These are phyloP conservation scores for Penicillium longicatenatum DNA, from an alignment of 495 filamentous ascomycete genomes.

Conservation along the genomic window DNA sequence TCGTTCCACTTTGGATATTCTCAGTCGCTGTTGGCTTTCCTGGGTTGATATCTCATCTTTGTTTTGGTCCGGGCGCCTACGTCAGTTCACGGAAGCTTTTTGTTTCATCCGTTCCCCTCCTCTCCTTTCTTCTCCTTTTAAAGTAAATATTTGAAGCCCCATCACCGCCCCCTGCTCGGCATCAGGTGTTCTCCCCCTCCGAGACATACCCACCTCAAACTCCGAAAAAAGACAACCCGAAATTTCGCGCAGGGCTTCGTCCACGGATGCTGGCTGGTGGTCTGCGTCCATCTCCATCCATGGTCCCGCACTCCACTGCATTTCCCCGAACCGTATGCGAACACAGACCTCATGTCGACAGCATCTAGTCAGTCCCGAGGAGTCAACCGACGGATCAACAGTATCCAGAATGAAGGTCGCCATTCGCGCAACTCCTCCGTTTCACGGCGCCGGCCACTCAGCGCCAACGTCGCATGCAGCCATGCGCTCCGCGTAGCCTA, in stretches of 20 bases:
- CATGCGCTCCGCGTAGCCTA: constrained; percentile 91
- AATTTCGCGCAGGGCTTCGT: constrained; percentile 3
- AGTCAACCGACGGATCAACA: constrained; percentile 57
- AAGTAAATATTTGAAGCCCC: constrained; percentile 20
- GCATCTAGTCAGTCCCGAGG: constrained; percentile 56
- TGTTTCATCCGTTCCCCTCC: constrained; percentile 26
- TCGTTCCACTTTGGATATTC: background rate
- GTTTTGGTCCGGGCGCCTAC: constrained; percentile 27
- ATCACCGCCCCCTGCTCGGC: constrained; percentile 12
- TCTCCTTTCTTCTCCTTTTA: constrained; percentile 19
- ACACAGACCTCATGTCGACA: constrained; percentile 51
- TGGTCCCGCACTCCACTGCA: constrained; percentile 42
- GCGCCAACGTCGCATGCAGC: constrained; percentile 76
- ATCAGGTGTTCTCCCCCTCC: constrained; percentile 4
- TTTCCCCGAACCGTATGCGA: constrained; percentile 26
- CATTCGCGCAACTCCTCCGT: constrained; percentile 55
- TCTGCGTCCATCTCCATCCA: constrained; percentile 31
- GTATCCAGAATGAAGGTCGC: constrained; percentile 54
- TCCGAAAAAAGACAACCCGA: background rate
- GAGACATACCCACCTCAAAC: constrained; percentile 4
- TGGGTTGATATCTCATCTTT: constrained; percentile 7
- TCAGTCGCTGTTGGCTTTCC: background rate
- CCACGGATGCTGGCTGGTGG: constrained; percentile 29
- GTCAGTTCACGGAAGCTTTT: constrained; percentile 27
- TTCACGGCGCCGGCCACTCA: constrained; percentile 51